Evolutionary conservation across 1,284 basidiomycete species (phyloP).

Genomic region (Papiliotrema nemorosa): DNA sequence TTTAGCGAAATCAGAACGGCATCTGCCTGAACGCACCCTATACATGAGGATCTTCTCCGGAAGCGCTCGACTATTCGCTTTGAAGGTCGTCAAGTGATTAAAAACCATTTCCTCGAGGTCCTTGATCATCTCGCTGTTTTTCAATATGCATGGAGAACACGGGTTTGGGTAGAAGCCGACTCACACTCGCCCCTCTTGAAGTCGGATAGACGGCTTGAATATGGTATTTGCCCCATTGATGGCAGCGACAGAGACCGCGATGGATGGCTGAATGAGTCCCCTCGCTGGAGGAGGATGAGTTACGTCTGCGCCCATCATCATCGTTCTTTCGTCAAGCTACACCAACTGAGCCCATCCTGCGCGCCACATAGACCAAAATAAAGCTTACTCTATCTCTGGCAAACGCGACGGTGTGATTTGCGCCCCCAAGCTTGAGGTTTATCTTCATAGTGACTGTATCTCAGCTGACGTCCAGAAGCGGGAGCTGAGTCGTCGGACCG

Average conservation of each 20-base stretch:
- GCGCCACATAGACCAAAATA: conserved; percentile 53
- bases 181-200: conserved; percentile 50
- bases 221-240: conserved; percentile 43
- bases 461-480: no score
- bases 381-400: not conserved
- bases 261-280: conserved; percentile 46
- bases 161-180: conserved; percentile 14
- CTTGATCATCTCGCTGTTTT: conserved; percentile 27
- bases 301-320: conserved; percentile 52
- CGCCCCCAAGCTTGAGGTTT: conserved; percentile 45
- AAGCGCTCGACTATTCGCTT: conserved; percentile 32
- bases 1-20: no score
- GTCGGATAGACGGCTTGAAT: conserved; percentile 47
- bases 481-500: no score
- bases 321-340: conserved; percentile 39
- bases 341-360: conserved; percentile 28
- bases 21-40: no score
- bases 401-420: not conserved
- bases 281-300: conserved; percentile 27
- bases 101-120: conserved; percentile 34
- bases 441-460: conserved; percentile 49
- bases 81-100: conserved; percentile 30
- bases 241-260: conserved; percentile 51
- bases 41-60: conserved; percentile 50
- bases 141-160: not conserved